Base-by-base conservation (phyloP, 2,329 filamentous ascomycete species). In the Paecilomyces variotii region DNA sequence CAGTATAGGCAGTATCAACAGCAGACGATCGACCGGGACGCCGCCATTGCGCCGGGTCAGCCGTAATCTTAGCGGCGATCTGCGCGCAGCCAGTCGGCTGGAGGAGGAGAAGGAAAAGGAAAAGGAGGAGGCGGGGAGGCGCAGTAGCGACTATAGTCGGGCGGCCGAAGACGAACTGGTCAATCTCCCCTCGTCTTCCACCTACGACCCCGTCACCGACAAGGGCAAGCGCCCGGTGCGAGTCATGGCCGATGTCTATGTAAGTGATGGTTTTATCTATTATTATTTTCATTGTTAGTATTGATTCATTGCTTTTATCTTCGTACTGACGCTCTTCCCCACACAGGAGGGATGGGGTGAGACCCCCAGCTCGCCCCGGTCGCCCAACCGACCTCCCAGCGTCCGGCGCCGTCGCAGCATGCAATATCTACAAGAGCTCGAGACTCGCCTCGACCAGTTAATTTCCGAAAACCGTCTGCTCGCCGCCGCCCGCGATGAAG, bases 391-490 rank as follows among this genome's bases (percentile, higher is more conserved):
- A 76, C 92, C 94, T 68, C 91, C 92, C 71, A 97, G 91, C 80
- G 89, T 99, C 84, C 92, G 93, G 68, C 92, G 93, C 72, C 90
- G 93, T 71, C 94, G 96, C 77, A 97, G 93, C 82, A 93, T 97
- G 87, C 93, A 97, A 78, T 86, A 93, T 57, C 86, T 97, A 61
- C 78, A 83, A 70, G 93, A 99, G 68, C 86, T 99, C 70, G 91
- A 97, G 79, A 82, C 84, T 60, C 86, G 84, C 68, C 83, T 99
- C 67, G 91, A 97, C 66, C 88, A 93, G 74, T 81, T 99, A 63
- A 80, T 88, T 49, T 86, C 87, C 25, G 93, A 99, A 73, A 97
- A 97, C 70, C 86, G 87, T 58, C 79, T 85, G 62, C 85, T 99
- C 28, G 82, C 85, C 65, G 87, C 92, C 54, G 87, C 89, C 53